Evolutionary conservation across 768 basidiomycete genomes (phyloP).

Genomic region (Leccinum rimulosum): DNA sequence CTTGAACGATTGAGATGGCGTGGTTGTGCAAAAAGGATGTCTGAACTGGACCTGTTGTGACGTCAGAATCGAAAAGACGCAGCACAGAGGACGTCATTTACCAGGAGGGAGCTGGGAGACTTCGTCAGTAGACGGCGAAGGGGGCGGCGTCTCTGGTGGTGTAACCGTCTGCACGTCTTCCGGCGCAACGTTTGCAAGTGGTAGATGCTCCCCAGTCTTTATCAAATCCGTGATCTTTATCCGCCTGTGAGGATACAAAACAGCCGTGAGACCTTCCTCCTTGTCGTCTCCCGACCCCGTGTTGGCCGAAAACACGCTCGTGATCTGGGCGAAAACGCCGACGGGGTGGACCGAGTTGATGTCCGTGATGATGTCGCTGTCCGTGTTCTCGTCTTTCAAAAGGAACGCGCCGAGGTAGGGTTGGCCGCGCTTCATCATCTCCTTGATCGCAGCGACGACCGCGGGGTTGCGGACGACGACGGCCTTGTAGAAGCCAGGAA

Average conservation of each 20-base stretch:
- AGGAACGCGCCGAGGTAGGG: conserved; percentile 97
- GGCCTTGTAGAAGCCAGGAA: conserved; percentile 98
- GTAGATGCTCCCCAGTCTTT: conserved; percentile 51
- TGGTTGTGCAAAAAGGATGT: conserved; percentile 83
- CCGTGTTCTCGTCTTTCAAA: conserved; percentile 89
- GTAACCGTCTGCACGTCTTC: conserved; percentile 44
- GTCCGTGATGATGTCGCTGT: conserved; percentile 90
- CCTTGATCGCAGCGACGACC: conserved; percentile 91
- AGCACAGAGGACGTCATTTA: conserved; percentile 2
- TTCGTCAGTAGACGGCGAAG: conserved; percentile 29
- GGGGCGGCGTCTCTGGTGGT: conserved; percentile 42
- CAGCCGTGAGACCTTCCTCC: conserved; percentile 91
- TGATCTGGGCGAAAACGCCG: conserved; percentile 96
- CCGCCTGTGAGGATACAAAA: conserved; percentile 89
- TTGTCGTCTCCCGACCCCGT: conserved; percentile 55
- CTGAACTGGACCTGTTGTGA: conserved; percentile 56
- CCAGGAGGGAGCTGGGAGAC: conserved; percentile 25
- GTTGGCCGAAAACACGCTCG: conserved; percentile 78
- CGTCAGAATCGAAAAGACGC: background rate
- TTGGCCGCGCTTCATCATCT: conserved; percentile 95
- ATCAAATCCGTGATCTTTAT: conserved; percentile 87
- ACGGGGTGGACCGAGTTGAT: conserved; percentile 86
- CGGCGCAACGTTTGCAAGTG: conserved; percentile 35
- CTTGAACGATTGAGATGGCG: conserved; percentile 83
- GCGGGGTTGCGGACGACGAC: conserved; percentile 89